Conservation (phyloP, 331 rosid species). For the Malus hybrid region DNA sequence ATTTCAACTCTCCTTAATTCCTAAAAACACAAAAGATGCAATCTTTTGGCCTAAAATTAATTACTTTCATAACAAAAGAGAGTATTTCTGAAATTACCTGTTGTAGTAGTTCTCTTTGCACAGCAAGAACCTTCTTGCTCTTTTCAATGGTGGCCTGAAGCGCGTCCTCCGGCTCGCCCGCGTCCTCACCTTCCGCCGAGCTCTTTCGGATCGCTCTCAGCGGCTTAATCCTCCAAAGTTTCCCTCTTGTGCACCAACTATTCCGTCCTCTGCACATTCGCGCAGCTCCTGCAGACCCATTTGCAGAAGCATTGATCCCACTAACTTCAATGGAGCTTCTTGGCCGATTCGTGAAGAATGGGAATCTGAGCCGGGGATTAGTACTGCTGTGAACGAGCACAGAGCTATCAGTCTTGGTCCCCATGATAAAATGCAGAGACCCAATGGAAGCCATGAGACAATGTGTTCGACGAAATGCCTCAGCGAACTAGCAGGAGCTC, state of each 20-base stretch:
- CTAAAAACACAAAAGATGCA: background rate
- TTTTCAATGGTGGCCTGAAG: constrained; percentile 69
- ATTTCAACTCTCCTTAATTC: background rate
- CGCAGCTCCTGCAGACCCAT: constrained; percentile 15
- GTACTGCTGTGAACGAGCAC: constrained; percentile 23
- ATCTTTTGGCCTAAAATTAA: background rate
- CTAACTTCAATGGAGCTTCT: constrained; percentile 15
- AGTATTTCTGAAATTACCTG: constrained; percentile 40
- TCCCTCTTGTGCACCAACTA: constrained; percentile 27
- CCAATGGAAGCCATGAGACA: constrained; percentile 48
- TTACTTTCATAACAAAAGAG: background rate
- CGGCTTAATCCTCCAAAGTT: constrained; percentile 27
- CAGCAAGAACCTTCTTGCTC: constrained; percentile 74
- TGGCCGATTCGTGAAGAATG: constrained; percentile 13
- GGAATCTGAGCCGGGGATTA: constrained; percentile 15
- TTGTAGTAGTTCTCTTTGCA: constrained; percentile 66
- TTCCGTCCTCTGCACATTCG: constrained; percentile 30
- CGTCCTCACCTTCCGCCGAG: constrained; percentile 26
- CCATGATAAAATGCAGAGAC: constrained; percentile 37
- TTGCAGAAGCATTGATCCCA: constrained; percentile 10
- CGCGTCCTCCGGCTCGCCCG: constrained; percentile 47
- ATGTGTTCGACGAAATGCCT: background rate
- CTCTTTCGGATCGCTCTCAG: constrained; percentile 32
- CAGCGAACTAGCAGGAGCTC: background rate
- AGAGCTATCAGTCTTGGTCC: constrained; percentile 33